Percentiles rank a stretch among this genome's conserved stretches.
These are phyloP conservation scores for Porogramme epimiltina DNA, from an alignment of 1,284 basidiomycete genomes.

Conservation along the genomic window DNA sequence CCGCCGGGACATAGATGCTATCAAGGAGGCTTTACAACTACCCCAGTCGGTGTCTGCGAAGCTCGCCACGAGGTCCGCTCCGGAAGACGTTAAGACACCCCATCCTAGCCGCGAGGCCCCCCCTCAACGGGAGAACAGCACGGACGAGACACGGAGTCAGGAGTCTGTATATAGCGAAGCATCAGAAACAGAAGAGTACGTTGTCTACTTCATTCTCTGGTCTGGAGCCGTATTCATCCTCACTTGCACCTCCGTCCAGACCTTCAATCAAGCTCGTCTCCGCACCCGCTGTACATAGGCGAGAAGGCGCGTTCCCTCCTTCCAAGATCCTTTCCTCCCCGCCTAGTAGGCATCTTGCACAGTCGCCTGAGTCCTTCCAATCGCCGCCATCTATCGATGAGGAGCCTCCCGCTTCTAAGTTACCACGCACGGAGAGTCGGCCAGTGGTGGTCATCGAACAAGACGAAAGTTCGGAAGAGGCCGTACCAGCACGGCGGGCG, in stretches of 20 bases:
- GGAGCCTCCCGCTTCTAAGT: neutral
- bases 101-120: constrained; percentile 1
- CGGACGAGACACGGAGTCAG: constrained; percentile 1
- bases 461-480: constrained; percentile 6
- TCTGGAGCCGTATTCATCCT: neutral
- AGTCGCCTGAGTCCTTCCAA: neutral
- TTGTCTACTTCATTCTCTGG: neutral
- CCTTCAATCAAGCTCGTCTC: constrained; percentile 21
- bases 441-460: constrained; percentile 19
- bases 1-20: constrained; percentile 50
- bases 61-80: constrained; percentile 36
- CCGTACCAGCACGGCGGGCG: constrained; percentile 9
- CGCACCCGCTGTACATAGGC: constrained; percentile 42
- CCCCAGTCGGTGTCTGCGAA: constrained; percentile 53
- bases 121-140: constrained; percentile 4
- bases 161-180: constrained; percentile 13
- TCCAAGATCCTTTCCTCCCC: constrained; percentile 40
- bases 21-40: constrained; percentile 58
- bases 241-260: neutral
- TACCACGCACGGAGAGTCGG: constrained; percentile 1
- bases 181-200: constrained; percentile 9
- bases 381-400: neutral
- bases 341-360: constrained; percentile 1
- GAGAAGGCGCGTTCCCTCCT: constrained; percentile 71
- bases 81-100: constrained; percentile 9